Conservation (phyloP, 2,329 filamentous ascomycete species). For the Aureobasidium namibiae region DNA sequence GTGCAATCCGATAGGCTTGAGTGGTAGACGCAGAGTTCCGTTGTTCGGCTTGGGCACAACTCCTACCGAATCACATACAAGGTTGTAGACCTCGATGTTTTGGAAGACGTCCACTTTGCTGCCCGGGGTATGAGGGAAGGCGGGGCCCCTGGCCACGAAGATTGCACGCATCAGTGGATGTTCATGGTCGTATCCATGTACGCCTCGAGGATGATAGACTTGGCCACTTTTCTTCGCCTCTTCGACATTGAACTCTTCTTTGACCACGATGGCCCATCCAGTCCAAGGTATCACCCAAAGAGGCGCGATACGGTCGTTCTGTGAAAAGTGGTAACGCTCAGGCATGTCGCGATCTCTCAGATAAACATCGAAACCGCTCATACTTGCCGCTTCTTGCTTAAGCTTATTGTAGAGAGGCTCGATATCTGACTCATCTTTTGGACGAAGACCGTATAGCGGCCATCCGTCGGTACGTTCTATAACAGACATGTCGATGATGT, state of each 20-base stretch:
- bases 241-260: slow-evolving; percentile 67
- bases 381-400: slow-evolving; percentile 49
- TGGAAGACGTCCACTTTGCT: slow-evolving; percentile 76
- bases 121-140: slow-evolving; percentile 78
- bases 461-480: slow-evolving; percentile 87
- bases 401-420: slow-evolving; percentile 56
- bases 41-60: slow-evolving; percentile 72
- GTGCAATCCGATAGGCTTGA: slow-evolving; percentile 57
- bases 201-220: slow-evolving; percentile 69
- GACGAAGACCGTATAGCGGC: slow-evolving; percentile 83
- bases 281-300: slow-evolving; percentile 89
- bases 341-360: slow-evolving; percentile 84
- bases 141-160: slow-evolving; percentile 84
- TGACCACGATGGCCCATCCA: slow-evolving; percentile 84
- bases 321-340: slow-evolving; percentile 79
- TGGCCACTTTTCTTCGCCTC: slow-evolving; percentile 55
- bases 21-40: slow-evolving; percentile 68
- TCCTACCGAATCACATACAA: slow-evolving; percentile 80
- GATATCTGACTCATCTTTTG: slow-evolving; percentile 60
- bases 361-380: slow-evolving; percentile 76
- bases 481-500: slow-evolving; percentile 68
- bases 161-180: slow-evolving; percentile 95
- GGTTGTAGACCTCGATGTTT: slow-evolving; percentile 92
- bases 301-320: slow-evolving; percentile 83
- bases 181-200: slow-evolving; percentile 93